Conservation (phyloP, 2,329 filamentous ascomycete genomes). For the Xylariaceae sp. region DNA sequence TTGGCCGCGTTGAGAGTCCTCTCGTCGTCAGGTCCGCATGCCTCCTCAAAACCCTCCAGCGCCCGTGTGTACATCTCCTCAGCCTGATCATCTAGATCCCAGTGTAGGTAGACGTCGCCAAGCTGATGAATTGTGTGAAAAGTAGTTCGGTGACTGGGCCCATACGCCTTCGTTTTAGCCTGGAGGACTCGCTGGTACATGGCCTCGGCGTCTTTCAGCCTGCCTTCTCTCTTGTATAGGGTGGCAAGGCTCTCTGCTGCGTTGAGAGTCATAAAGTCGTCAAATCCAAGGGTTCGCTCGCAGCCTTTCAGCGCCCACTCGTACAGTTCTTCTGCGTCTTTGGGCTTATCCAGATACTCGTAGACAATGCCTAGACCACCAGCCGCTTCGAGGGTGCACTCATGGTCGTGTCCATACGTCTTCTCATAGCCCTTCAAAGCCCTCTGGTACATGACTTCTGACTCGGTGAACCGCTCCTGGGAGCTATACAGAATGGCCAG, state of each 20-base stretch:
- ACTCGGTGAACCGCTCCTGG: conserved; percentile 25
- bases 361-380: neutral
- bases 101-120: neutral
- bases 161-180: conserved; percentile 10
- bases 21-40: neutral
- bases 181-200: conserved; percentile 30
- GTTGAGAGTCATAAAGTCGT: neutral
- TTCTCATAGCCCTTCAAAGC: conserved; percentile 25
- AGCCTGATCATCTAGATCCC: neutral
- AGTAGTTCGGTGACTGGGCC: conserved; percentile 1
- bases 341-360: conserved; percentile 16
- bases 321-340: conserved; percentile 30
- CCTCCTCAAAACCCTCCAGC: neutral
- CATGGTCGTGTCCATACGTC: neutral
- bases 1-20: neutral
- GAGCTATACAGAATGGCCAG: conserved; percentile 30
- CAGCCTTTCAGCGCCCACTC: conserved; percentile 26
- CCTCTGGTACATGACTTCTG: conserved; percentile 29
- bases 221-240: conserved; percentile 15
- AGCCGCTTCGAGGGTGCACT: neutral
- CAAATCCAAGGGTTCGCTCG: neutral
- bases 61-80: neutral
- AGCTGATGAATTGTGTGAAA: neutral
- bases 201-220: conserved; percentile 25
- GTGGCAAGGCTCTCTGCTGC: neutral